phyloP scores from a whole-genome alignment of 305 asterid species.

The Fraxinus velutina region DNA sequence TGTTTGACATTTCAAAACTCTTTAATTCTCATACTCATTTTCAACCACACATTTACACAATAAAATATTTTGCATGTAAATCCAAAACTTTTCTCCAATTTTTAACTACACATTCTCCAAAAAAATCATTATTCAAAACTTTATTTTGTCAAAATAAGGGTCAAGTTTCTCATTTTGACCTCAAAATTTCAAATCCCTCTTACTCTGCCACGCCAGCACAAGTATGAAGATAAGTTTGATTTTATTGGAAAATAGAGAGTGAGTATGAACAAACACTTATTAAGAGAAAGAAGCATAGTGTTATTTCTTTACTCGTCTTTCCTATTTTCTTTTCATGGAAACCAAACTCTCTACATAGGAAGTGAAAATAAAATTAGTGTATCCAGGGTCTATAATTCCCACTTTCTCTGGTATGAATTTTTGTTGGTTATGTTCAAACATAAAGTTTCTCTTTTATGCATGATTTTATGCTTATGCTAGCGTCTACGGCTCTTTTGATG shows the following conservation, averaged over 20 bases:
- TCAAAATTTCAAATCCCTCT: conserved; percentile 2
- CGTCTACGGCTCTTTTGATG: neutral
- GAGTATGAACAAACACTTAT: neutral
- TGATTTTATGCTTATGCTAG: neutral
- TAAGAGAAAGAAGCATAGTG: neutral
- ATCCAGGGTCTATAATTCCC: neutral
- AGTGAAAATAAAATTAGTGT: neutral
- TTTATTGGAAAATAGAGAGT: neutral
- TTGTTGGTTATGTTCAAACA: neutral
- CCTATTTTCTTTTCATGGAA: neutral
- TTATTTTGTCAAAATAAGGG: neutral
- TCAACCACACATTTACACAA: neutral
- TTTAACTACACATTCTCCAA: neutral
- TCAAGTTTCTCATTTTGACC: conserved; percentile 4
- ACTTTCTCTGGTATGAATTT: neutral
- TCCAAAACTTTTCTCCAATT: neutral
- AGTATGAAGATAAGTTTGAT: neutral
- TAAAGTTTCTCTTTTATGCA: neutral
- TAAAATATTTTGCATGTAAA: neutral
- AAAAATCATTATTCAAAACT: neutral
- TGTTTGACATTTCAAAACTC: neutral
- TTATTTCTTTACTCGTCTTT: conserved; percentile 4
- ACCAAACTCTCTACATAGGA: conserved; percentile 2
- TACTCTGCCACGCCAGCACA: neutral
- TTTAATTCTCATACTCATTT: neutral